phyloP scores from a whole-genome alignment of 2,329 filamentous ascomycete genomes.

The Pleochaeta shiraiana region DNA sequence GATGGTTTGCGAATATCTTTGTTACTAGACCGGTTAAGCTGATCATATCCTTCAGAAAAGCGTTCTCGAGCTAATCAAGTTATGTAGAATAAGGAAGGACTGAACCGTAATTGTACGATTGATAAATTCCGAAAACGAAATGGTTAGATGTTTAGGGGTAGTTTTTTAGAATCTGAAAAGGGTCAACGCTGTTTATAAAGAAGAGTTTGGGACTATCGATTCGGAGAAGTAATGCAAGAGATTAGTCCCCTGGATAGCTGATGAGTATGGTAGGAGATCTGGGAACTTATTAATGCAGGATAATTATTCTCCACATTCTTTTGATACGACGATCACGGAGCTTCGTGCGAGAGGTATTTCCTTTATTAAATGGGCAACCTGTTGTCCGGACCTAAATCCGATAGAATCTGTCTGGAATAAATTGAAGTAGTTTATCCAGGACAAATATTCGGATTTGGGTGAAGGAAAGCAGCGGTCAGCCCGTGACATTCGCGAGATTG shows the following conservation, averaged over 20 bases:
- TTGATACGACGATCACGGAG: too few species aligned
- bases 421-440: not conserved
- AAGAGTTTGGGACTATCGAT: not conserved
- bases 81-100: not conserved
- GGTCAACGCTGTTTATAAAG: not conserved
- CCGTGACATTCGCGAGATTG: not conserved
- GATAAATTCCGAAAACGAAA: not conserved
- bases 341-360: too few species aligned
- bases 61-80: not conserved
- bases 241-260: not conserved
- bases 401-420: not conserved
- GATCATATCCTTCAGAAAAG: not conserved
- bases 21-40: not conserved
- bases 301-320: not conserved
- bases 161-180: not conserved
- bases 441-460: not conserved
- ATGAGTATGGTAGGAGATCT: not conserved
- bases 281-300: not conserved
- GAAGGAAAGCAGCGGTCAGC: not conserved
- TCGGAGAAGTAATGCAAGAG: not conserved
- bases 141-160: not conserved
- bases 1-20: not conserved
- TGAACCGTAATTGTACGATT: not conserved
- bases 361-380: too few species aligned
- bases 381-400: too few species aligned